phyloP scores from a whole-genome alignment of 2,329 filamentous ascomycete species.

The Exophiala oligosperma region DNA sequence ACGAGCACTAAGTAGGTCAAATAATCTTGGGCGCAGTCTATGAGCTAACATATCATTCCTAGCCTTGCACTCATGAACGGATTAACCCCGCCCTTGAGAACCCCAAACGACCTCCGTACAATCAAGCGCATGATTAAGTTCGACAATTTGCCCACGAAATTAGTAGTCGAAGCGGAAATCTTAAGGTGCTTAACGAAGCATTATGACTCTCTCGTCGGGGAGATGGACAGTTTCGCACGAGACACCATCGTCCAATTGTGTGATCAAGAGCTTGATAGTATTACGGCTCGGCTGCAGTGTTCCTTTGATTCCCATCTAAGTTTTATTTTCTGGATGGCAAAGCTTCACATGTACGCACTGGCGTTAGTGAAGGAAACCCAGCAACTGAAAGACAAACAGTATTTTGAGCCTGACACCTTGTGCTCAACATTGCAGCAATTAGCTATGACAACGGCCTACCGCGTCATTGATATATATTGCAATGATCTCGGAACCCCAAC shows the following conservation, averaged over 20 bases:
- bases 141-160: constrained; percentile 1
- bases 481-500: not conserved
- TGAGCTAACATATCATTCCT: not conserved
- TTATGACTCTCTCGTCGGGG: constrained; percentile 7
- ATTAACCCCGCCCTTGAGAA: constrained; percentile 3
- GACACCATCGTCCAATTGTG: constrained; percentile 10
- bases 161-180: constrained; percentile 5
- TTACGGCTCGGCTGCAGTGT: not conserved
- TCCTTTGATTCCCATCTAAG: not conserved
- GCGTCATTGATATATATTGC: constrained; percentile 12
- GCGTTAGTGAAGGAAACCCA: constrained; percentile 6
- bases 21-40: not conserved
- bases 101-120: constrained; percentile 3
- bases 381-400: not conserved
- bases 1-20: constrained; percentile 1
- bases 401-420: not conserved
- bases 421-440: constrained; percentile 1
- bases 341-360: constrained; percentile 11
- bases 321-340: constrained; percentile 1
- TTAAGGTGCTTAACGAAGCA: constrained; percentile 9
- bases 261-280: constrained; percentile 6
- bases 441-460: constrained; percentile 9
- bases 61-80: constrained; percentile 8
- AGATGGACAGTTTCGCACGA: constrained; percentile 1
- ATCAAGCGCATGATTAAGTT: constrained; percentile 3